Evolutionary conservation across 805 yeast species (phyloP), one percentile per base, ranked within the genome.

Genomic region (Pichia ethanolica): DNA sequence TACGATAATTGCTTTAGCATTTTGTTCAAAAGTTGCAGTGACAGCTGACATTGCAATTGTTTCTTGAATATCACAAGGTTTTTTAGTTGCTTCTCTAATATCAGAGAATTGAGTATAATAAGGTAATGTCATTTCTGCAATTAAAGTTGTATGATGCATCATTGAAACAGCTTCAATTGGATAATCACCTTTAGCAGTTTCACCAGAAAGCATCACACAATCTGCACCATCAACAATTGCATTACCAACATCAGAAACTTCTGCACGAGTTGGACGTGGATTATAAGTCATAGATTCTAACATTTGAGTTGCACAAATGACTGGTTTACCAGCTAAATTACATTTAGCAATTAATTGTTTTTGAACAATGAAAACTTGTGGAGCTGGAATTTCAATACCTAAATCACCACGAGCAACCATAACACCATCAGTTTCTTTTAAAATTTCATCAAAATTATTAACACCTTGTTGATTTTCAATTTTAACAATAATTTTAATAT

Each of bases 371-470:
- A 93, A 90, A 56, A 93, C 99, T 77, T 90, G 95, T 58, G 97
- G 91, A 59, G 99, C 98, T 60, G 98, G 98, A 66, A 93, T 93
- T 79, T 93, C 99, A 67, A 93, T 93, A 81, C 99, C 99, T 65
- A 93, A 81, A 73, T 93, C 99, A 80, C 99, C 99, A 77, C 99
- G 86, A 66, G 99, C 99, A 71, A 93, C 98, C 99, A 93, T 93
- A 67, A 93, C 97, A 79, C 98, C 99, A 70, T 93, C 99, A 56
- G 99, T 93, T 72, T 83, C 96, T 64, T 70, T 71, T 69, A 93
- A 82, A 68, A 93, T 93, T 56, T 88, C 97, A 72, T 93, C 99
- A 69, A 93, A 93, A 83, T 93, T 93, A 86, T 93, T 90, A 65
- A 93, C 98, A 81, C 99, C 99, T 76, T 93, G 99, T 78, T 91